Conservation (phyloP, 331 rosid species). For the Spiraea crenata region DNA sequence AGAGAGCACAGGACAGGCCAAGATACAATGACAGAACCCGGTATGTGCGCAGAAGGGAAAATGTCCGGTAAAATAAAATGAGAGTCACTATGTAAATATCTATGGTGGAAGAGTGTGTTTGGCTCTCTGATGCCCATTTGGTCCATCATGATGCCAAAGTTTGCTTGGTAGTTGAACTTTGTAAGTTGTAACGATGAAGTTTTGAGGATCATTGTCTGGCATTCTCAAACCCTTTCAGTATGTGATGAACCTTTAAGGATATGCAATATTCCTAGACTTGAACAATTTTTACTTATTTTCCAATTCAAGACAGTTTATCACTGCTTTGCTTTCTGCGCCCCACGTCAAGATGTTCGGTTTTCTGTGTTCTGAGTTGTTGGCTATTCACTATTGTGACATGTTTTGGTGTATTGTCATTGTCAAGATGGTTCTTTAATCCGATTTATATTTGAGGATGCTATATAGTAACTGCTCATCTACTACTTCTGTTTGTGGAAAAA, state of each 20-base stretch:
- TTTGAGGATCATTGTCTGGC: neutral
- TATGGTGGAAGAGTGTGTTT: conserved; percentile 8
- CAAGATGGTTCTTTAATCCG: no score
- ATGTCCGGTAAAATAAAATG: conserved; percentile 38
- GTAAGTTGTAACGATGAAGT: neutral
- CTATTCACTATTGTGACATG: no score
- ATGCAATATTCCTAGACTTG: neutral
- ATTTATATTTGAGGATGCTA: no score
- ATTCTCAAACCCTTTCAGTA: neutral
- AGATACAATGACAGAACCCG: conserved; percentile 87
- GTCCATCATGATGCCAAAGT: neutral
- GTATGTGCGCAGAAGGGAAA: conserved; percentile 74
- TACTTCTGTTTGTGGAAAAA: no score
- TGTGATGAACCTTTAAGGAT: neutral
- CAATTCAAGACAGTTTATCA: neutral
- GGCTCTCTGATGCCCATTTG: neutral
- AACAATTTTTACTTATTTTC: neutral
- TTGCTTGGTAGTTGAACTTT: neutral
- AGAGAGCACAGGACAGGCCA: conserved; percentile 82
- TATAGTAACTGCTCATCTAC: no score
- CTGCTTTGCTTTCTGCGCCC: neutral
- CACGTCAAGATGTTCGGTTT: neutral
- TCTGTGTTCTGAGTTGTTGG: no score
- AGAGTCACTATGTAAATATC: conserved; percentile 23
- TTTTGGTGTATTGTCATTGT: no score